phyloP scores from a whole-genome alignment of 2,329 filamentous ascomycete species.

The Pseudogymnoascus sp. region DNA sequence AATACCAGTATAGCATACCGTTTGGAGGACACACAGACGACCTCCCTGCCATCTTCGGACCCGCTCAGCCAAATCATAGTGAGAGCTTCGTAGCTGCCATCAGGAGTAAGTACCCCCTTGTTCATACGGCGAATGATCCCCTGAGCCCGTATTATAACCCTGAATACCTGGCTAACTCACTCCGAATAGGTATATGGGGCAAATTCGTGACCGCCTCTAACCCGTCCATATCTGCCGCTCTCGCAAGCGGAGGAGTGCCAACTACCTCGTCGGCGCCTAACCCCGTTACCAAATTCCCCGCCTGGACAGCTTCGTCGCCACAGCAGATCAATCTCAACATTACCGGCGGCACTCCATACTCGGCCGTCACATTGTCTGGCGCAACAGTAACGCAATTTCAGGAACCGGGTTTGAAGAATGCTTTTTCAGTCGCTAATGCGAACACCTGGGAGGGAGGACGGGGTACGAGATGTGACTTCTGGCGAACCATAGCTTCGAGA shows the following conservation, averaged over 20 bases:
- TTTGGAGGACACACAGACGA: slow-evolving; percentile 32
- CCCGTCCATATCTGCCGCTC: slow-evolving; percentile 11
- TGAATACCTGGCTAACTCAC: not conserved
- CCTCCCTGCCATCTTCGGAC: slow-evolving; percentile 26
- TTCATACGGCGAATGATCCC: not conserved
- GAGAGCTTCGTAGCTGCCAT: slow-evolving; percentile 13
- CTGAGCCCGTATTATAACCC: not conserved
- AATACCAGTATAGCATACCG: slow-evolving; percentile 38
- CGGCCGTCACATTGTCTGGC: not conserved
- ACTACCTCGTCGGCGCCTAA: slow-evolving; percentile 7
- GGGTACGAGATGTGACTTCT: slow-evolving; percentile 18
- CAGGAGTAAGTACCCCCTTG: slow-evolving; percentile 10
- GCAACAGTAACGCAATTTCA: slow-evolving; percentile 16
- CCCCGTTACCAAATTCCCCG: slow-evolving; percentile 11
- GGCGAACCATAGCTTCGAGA: slow-evolving; percentile 12
- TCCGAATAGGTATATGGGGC: slow-evolving; percentile 14
- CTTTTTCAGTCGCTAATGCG: slow-evolving; percentile 17
- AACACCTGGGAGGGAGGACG: slow-evolving; percentile 16
- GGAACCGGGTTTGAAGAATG: slow-evolving; percentile 15
- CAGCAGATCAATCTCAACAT: slow-evolving; percentile 17
- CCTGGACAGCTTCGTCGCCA: slow-evolving; percentile 1
- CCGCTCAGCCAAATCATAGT: slow-evolving; percentile 2
- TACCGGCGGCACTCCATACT: slow-evolving; percentile 13
- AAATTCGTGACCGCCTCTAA: slow-evolving; percentile 14
- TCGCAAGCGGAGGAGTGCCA: slow-evolving; percentile 14